Evolutionary conservation across 75 land plant species (phyloP).

Genomic region (Ceratopteris richardii): DNA sequence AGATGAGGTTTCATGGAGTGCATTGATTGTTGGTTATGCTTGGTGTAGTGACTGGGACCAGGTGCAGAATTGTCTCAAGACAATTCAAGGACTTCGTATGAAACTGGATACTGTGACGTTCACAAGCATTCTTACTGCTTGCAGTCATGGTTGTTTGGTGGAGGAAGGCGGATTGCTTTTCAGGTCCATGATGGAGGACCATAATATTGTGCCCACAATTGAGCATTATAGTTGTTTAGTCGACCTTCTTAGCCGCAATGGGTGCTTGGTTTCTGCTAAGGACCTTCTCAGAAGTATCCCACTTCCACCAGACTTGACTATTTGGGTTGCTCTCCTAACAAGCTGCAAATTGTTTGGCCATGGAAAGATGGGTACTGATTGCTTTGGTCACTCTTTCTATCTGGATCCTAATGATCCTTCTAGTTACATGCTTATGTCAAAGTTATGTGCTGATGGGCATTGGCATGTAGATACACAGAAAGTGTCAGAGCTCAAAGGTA

Average conservation of each 20-base stretch:
- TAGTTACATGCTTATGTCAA: constrained; percentile 30
- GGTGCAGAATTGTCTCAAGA: constrained; percentile 12
- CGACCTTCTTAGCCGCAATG: constrained; percentile 62
- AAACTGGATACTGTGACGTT: constrained; percentile 29
- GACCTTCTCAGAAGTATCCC: constrained; percentile 26
- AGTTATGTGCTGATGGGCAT: neutral
- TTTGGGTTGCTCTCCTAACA: constrained; percentile 42
- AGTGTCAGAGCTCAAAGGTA: neutral
- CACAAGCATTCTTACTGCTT: constrained; percentile 44
- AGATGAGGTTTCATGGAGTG: constrained; percentile 39
- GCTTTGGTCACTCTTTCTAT: constrained; percentile 5
- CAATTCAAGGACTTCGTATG: constrained; percentile 26
- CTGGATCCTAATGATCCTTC: constrained; percentile 51
- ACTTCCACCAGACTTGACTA: constrained; percentile 5
- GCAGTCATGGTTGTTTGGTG: constrained; percentile 55
- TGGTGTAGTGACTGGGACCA: constrained; percentile 10
- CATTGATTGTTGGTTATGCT: constrained; percentile 24
- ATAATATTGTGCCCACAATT: constrained; percentile 27
- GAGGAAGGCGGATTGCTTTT: constrained; percentile 33
- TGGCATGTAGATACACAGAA: neutral
- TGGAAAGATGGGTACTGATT: constrained; percentile 14
- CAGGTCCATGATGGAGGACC: constrained; percentile 29
- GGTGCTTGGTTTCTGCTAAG: constrained; percentile 47
- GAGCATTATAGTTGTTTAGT: constrained; percentile 72
- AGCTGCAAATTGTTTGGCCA: constrained; percentile 30